Percentiles rank a stretch among this genome's conserved stretches.
Evolutionary conservation across 345 rosid species (phyloP).

Genomic region (Gynandropsis gynandra): DNA sequence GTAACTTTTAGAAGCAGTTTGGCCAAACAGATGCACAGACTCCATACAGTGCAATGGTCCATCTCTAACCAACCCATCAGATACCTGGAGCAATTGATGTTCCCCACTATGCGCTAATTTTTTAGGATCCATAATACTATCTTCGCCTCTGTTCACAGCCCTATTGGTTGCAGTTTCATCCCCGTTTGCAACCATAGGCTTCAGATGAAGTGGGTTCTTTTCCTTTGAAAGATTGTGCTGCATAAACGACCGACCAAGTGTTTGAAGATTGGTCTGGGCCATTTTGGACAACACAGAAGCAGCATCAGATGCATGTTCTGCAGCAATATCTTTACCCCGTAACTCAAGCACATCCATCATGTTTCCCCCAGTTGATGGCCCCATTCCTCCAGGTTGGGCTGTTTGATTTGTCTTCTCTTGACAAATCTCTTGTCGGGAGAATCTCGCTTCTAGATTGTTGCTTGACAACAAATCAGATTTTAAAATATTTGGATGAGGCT

Average conservation of each 20-base stretch:
- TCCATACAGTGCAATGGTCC: slow-evolving; percentile 21
- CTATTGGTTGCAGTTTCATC: slow-evolving; percentile 42
- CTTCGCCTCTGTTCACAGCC: slow-evolving; percentile 44
- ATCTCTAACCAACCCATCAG: slow-evolving; percentile 34
- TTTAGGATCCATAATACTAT: slow-evolving; percentile 36
- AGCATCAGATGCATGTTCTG: slow-evolving; percentile 31
- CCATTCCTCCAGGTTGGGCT: slow-evolving; percentile 32
- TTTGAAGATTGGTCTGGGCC: slow-evolving; percentile 46
- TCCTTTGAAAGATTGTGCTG: slow-evolving; percentile 35
- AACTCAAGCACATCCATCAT: slow-evolving; percentile 21
- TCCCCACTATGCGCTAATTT: slow-evolving; percentile 37
- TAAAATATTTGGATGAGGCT: slow-evolving; percentile 26
- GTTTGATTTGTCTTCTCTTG: slow-evolving; percentile 32
- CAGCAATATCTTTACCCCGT: slow-evolving; percentile 34
- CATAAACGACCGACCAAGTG: slow-evolving; percentile 49
- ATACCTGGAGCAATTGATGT: slow-evolving; percentile 28
- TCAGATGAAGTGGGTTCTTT: slow-evolving; percentile 37
- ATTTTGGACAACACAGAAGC: slow-evolving; percentile 24
- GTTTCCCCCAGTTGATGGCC: slow-evolving; percentile 32
- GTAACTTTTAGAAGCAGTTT: slow-evolving; percentile 31
- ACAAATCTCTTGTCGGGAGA: slow-evolving; percentile 32
- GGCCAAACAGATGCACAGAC: slow-evolving; percentile 29
- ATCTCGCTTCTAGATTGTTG: slow-evolving; percentile 34
- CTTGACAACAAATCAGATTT: slow-evolving; percentile 31
- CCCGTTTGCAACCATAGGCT: slow-evolving; percentile 46